Evolutionary conservation across 2,329 filamentous ascomycete species (phyloP).

Genomic region (Monilinia vaccinii-corymbosi): DNA sequence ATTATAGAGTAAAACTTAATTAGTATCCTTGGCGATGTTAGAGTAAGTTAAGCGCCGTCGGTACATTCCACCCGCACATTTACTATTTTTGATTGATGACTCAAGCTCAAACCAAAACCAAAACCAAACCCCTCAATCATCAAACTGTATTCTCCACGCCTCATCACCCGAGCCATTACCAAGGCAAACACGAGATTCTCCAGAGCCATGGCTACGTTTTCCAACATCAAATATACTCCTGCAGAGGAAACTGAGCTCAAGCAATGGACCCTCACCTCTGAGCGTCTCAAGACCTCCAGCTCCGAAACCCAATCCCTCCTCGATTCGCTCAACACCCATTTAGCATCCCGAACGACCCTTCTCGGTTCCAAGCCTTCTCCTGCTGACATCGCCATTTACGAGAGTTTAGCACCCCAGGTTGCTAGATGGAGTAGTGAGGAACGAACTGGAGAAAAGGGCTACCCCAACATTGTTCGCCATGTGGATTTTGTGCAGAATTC

Average conservation of each 20-base stretch:
- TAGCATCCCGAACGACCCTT: slow-evolving; percentile 79
- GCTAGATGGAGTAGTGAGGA: slow-evolving; percentile 75
- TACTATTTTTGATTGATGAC: slow-evolving; percentile 1
- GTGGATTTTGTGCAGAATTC: slow-evolving; percentile 94
- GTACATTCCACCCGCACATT: neutral
- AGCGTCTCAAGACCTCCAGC: slow-evolving; percentile 54
- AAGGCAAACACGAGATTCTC: slow-evolving; percentile 53
- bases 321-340: slow-evolving; percentile 73
- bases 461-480: slow-evolving; percentile 84
- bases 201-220: slow-evolving; percentile 57
- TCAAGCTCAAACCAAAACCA: neutral
- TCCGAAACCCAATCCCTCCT: slow-evolving; percentile 55
- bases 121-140: slow-evolving; percentile 12
- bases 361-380: slow-evolving; percentile 83
- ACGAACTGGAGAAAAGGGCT: slow-evolving; percentile 80
- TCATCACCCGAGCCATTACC: slow-evolving; percentile 21
- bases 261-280: slow-evolving; percentile 76
- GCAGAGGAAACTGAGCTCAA: slow-evolving; percentile 79
- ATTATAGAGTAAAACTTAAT: too few species aligned
- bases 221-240: slow-evolving; percentile 60
- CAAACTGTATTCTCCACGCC: slow-evolving; percentile 27
- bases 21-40: too few species aligned
- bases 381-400: slow-evolving; percentile 78
- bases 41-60: too few species aligned
- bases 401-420: slow-evolving; percentile 66